These are phyloP conservation scores for Starmera stellimalicola DNA, from an alignment of 1,139 yeast species.

Conservation along the genomic window DNA sequence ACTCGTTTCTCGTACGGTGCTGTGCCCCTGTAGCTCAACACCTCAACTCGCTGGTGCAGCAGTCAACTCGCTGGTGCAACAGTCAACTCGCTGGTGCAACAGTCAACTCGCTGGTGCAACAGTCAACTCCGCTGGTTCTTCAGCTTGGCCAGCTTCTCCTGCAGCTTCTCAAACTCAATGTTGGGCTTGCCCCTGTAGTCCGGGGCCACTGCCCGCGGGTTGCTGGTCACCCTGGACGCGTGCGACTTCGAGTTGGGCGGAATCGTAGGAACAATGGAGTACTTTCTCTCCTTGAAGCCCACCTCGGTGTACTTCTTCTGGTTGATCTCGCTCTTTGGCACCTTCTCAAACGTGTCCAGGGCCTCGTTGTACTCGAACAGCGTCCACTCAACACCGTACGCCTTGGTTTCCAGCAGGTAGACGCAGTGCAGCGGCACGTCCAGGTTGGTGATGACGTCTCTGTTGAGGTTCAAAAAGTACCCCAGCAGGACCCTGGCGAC, in stretches of 20 bases:
- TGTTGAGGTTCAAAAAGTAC: conserved; percentile 77
- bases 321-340: conserved; percentile 54
- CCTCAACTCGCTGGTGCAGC: no score
- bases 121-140: conserved; percentile 3
- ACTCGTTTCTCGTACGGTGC: no score
- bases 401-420: conserved; percentile 83
- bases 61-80: no score
- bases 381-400: conserved; percentile 91
- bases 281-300: conserved; percentile 58
- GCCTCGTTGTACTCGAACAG: conserved; percentile 78
- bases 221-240: neutral
- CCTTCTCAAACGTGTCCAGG: conserved; percentile 68
- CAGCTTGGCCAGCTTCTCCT: conserved; percentile 21
- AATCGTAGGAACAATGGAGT: conserved; percentile 67
- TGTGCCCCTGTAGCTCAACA: no score
- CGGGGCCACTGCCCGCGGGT: neutral
- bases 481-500: conserved; percentile 83
- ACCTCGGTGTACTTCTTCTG: conserved; percentile 46
- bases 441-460: conserved; percentile 76
- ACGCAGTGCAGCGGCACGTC: conserved; percentile 91
- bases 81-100: no score
- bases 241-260: conserved; percentile 26
- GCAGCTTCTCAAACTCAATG: conserved; percentile 22
- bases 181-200: no score
- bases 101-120: no score